phyloP scores from a whole-genome alignment of 2,329 filamentous ascomycete species.

The Trichoderma gracile region DNA sequence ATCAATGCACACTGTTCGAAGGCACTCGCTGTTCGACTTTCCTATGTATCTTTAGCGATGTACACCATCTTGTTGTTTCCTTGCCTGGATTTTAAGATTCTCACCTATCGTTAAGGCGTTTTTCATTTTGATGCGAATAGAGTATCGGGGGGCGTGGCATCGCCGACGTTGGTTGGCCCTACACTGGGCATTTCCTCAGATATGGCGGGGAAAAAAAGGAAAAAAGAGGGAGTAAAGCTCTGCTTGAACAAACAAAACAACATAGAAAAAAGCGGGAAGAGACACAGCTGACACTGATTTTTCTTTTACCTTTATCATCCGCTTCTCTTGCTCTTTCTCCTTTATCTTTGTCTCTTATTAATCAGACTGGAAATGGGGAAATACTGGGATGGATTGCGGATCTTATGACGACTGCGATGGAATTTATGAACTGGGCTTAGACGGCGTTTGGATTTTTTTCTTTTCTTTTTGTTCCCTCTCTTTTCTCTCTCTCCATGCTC shows the following conservation, averaged over 20 bases:
- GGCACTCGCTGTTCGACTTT: constrained; percentile 17
- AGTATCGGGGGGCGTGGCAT: constrained; percentile 34
- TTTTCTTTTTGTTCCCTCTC: background rate
- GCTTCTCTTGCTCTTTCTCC: background rate
- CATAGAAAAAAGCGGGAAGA: constrained; percentile 2
- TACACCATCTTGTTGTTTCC: constrained; percentile 4
- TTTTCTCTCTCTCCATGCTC: background rate
- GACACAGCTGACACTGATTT: background rate
- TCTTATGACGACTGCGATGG: constrained; percentile 21
- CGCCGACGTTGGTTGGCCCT: constrained; percentile 54
- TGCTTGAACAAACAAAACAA: background rate
- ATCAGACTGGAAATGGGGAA: constrained; percentile 2
- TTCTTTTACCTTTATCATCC: background rate
- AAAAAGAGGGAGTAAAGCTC: constrained; percentile 4
- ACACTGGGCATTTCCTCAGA: constrained; percentile 43
- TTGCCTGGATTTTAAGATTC: background rate
- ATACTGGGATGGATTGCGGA: constrained; percentile 4
- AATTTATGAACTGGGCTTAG: constrained; percentile 21
- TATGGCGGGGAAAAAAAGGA: constrained; percentile 10
- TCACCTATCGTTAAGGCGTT: constrained; percentile 23
- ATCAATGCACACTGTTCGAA: constrained; percentile 1
- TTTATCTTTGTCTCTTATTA: background rate
- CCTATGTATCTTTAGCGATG: constrained; percentile 17
- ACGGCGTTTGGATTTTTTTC: constrained; percentile 8
- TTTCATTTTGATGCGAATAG: constrained; percentile 15